Conservation (phyloP, 2,329 filamentous ascomycete genomes). For the Incumbomyces delicatus region DNA sequence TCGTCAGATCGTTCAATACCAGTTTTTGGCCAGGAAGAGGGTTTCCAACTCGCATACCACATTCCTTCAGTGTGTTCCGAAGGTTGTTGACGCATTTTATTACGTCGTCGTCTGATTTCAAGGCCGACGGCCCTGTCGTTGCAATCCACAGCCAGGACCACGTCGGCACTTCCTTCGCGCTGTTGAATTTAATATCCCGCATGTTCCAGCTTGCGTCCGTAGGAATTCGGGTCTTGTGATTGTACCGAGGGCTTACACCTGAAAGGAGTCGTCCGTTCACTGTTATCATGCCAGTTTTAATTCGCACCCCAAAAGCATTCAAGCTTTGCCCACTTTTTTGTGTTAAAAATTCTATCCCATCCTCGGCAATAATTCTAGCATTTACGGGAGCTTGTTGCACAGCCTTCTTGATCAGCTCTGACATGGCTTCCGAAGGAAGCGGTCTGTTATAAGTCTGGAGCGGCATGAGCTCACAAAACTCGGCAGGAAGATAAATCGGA, state of each 20-base stretch:
- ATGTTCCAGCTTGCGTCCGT: constrained; percentile 63
- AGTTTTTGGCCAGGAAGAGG: not conserved
- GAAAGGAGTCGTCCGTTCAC: constrained; percentile 61
- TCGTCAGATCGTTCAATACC: not conserved
- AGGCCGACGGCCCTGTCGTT: constrained; percentile 7
- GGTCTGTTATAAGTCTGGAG: constrained; percentile 56
- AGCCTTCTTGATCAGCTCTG: constrained; percentile 62
- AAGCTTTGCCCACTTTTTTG: constrained; percentile 5
- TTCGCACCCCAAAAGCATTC: constrained; percentile 39
- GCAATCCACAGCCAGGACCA: constrained; percentile 45
- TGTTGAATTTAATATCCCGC: constrained; percentile 45
- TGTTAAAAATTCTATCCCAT: constrained; percentile 3
- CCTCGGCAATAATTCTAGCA: constrained; percentile 47
- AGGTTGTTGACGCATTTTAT: constrained; percentile 15
- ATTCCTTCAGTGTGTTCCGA: constrained; percentile 19
- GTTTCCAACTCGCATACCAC: constrained; percentile 20
- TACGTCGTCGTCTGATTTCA: constrained; percentile 6
- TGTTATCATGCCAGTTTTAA: constrained; percentile 55
- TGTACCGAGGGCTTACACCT: constrained; percentile 53
- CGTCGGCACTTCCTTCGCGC: constrained; percentile 37
- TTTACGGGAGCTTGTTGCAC: constrained; percentile 59
- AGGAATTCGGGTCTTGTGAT: constrained; percentile 26
- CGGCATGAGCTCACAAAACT: constrained; percentile 53
- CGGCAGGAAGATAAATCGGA: constrained; percentile 57
- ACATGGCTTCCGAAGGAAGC: constrained; percentile 52